phyloP scores from a whole-genome alignment of 257 asterid species.

The Ballota nigra region DNA sequence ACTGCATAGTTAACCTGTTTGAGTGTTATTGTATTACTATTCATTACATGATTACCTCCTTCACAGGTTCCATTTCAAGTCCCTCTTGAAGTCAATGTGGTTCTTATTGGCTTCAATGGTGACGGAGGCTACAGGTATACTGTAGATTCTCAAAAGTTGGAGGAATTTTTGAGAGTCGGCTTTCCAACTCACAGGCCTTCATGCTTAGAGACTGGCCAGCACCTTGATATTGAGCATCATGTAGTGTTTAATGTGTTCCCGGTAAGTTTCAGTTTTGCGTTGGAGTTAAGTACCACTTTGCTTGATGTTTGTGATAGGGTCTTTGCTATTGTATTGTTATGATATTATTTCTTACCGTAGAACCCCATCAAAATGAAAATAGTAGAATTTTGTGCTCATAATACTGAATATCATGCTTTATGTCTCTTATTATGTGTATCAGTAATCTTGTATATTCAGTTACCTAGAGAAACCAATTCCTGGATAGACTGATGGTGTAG shows the following conservation, averaged over 20 bases:
- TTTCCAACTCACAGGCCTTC: conserved; percentile 91
- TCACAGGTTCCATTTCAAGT: conserved; percentile 95
- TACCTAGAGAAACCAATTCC: no score
- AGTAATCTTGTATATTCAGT: not conserved
- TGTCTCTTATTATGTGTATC: not conserved
- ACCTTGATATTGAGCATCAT: conserved; percentile 96
- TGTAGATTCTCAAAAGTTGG: conserved; percentile 76
- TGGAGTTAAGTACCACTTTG: not conserved
- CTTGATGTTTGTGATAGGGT: conserved; percentile 1
- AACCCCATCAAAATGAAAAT: no score
- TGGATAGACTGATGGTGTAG: no score
- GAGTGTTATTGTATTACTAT: conserved; percentile 14
- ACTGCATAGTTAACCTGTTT: no score
- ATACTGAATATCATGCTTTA: not conserved
- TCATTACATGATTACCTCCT: conserved; percentile 20
- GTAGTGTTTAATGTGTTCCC: conserved; percentile 81
- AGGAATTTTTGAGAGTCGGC: conserved; percentile 81
- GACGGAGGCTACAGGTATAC: conserved; percentile 91
- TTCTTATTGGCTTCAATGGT: conserved; percentile 69
- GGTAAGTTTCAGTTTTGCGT: conserved; percentile 46
- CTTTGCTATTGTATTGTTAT: conserved; percentile 1
- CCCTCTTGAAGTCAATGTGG: no score
- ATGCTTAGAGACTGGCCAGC: conserved; percentile 92
- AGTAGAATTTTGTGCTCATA: not conserved
- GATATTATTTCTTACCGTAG: not conserved